Conservation (phyloP, 345 rosid genomes). For the Rhodomyrtus tomentosa region DNA sequence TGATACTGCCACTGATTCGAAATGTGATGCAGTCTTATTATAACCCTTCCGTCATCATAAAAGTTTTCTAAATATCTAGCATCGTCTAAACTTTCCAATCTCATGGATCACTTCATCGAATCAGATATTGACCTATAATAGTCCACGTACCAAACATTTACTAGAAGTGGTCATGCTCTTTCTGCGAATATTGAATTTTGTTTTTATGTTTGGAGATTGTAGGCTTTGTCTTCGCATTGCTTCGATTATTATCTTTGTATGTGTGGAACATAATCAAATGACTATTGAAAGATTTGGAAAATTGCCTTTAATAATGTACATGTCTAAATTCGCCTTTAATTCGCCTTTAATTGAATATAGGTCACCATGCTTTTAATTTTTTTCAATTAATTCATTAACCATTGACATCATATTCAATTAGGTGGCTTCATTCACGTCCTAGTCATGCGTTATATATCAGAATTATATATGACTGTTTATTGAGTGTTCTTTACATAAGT, state of each 20-base stretch:
- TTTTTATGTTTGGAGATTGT: background rate
- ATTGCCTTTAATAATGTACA: too few relatives aligned
- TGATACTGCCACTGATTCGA: background rate
- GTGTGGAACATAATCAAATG: background rate
- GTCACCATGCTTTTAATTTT: too few relatives aligned
- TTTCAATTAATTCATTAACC: too few relatives aligned
- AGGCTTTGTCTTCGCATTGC: background rate
- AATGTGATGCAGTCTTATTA: background rate
- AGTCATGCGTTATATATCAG: background rate
- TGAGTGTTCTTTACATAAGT: background rate
- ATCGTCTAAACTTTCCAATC: background rate
- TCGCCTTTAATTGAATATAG: too few relatives aligned
- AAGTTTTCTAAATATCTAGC: background rate
- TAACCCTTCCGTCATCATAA: background rate
- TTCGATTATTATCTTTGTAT: background rate
- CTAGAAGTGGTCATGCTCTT: background rate
- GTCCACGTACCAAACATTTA: background rate
- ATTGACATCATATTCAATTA: background rate
- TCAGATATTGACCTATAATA: background rate
- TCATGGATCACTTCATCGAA: background rate
- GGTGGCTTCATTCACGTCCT: background rate
- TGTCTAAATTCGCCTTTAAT: too few relatives aligned
- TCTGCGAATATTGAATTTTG: background rate
- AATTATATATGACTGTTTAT: background rate
- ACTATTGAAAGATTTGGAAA: too few relatives aligned